Percentiles rank a stretch among this genome's conserved stretches.
Conservation (phyloP, 805 yeast species). For the Metschnikowia rubicola region DNA sequence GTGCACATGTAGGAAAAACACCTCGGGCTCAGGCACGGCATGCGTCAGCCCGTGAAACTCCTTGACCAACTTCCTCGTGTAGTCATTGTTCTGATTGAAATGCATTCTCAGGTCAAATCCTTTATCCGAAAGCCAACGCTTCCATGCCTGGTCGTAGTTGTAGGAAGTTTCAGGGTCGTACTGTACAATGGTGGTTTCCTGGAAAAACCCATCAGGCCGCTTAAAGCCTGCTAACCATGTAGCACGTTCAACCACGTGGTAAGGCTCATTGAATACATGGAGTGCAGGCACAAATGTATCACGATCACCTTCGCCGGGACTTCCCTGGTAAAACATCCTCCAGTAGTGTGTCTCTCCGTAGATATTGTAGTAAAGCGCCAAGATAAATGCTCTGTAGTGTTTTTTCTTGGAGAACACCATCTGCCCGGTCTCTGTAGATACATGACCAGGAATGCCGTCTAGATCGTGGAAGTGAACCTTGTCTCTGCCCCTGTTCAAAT, state of each 20-base stretch:
- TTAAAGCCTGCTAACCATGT: slow-evolving; percentile 23
- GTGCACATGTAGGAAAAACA: slow-evolving; percentile 23
- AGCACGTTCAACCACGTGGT: slow-evolving; percentile 25
- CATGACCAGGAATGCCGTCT: slow-evolving; percentile 27
- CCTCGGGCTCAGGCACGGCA: slow-evolving; percentile 10
- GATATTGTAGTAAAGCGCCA: slow-evolving; percentile 33
- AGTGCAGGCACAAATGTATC: slow-evolving; percentile 39
- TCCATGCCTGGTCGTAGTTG: slow-evolving; percentile 14
- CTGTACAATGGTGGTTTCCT: slow-evolving; percentile 25
- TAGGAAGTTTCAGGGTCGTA: slow-evolving; percentile 19
- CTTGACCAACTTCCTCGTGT: slow-evolving; percentile 11
- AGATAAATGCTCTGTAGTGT: slow-evolving; percentile 27
- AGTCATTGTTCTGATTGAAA: slow-evolving; percentile 16
- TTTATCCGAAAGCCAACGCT: slow-evolving; percentile 15
- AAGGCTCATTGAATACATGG: slow-evolving; percentile 31
- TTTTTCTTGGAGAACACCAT: slow-evolving; percentile 30
- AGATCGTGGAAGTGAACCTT: slow-evolving; percentile 29
- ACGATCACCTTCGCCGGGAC: slow-evolving; percentile 33
- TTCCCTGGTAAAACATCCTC: slow-evolving; percentile 33
- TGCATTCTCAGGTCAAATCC: slow-evolving; percentile 18
- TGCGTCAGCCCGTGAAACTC: slow-evolving; percentile 10
- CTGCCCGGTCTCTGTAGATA: slow-evolving; percentile 33
- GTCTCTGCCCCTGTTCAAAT: slow-evolving; percentile 17
- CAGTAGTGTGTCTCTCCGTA: slow-evolving; percentile 28
- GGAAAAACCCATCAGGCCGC: slow-evolving; percentile 8